phyloP scores from a whole-genome alignment of 441 rosid genomes.

The Populus trichocarpa region DNA sequence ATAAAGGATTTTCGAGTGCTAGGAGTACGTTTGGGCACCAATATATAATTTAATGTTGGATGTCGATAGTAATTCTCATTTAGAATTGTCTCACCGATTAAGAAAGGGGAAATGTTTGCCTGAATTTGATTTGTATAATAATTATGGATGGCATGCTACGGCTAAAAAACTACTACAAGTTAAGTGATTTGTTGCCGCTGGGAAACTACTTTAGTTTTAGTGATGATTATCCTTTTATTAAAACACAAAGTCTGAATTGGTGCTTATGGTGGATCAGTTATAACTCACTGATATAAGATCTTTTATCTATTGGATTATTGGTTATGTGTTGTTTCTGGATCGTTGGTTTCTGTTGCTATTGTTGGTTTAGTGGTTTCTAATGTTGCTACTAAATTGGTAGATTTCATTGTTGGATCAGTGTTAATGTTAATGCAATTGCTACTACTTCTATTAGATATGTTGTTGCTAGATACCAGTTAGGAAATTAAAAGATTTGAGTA shows the following conservation, averaged over 20 bases:
- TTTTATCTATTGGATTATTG: background rate
- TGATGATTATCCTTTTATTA: background rate
- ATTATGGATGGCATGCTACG: background rate
- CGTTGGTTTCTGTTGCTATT: background rate
- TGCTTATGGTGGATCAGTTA: background rate
- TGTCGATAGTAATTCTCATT: background rate
- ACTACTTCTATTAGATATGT: background rate
- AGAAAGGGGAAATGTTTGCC: background rate
- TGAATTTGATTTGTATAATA: background rate
- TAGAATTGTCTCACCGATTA: background rate
- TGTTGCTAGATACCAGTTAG: background rate
- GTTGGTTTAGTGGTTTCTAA: background rate
- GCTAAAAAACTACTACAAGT: background rate
- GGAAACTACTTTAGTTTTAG: background rate
- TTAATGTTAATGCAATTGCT: too few species aligned
- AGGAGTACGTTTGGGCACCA: too few species aligned
- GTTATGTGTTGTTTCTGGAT: background rate
- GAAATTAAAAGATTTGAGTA: background rate
- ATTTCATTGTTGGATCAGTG: background rate
- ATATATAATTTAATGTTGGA: background rate
- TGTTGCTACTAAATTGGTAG: too few species aligned
- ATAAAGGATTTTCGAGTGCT: too few species aligned
- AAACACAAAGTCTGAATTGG: background rate
- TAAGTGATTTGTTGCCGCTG: background rate
- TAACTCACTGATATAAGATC: background rate